Conservation (phyloP, 78 protist species). For the Dictyostelium firmibasis region DNA sequence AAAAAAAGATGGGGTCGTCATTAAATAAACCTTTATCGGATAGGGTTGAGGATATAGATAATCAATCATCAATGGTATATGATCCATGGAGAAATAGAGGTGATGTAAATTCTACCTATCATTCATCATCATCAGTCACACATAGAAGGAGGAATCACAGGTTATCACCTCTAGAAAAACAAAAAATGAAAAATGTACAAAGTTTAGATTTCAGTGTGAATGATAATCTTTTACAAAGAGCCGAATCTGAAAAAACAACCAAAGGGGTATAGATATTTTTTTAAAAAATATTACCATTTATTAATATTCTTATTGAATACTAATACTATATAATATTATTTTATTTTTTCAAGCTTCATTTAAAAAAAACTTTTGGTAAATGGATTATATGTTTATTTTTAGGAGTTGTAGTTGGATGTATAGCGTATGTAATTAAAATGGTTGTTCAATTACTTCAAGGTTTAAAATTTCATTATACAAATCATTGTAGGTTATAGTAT, state of each 20-base stretch:
- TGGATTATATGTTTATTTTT: conserved; percentile 61
- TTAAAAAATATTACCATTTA: not conserved
- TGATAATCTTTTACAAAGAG: conserved; percentile 50
- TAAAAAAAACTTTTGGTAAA: conserved; percentile 74
- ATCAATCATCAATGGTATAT: conserved; percentile 20
- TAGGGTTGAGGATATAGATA: not conserved
- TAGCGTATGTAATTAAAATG: conserved; percentile 65
- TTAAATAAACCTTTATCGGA: conserved; percentile 27
- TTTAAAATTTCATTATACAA: conserved; percentile 58
- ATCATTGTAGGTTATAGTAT: conserved; percentile 11
- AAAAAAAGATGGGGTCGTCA: conserved; percentile 16
- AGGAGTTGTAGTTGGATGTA: conserved; percentile 49
- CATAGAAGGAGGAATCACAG: conserved; percentile 59
- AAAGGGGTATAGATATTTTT: not conserved
- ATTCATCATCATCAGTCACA: conserved; percentile 45
- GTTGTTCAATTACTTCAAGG: conserved; percentile 48
- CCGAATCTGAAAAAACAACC: conserved; percentile 36
- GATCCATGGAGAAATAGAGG: conserved; percentile 14
- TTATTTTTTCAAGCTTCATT: conserved; percentile 20
- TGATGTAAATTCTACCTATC: not conserved
- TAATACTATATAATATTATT: no score
- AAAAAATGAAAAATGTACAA: conserved; percentile 69
- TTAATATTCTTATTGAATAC: no score
- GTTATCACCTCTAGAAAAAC: conserved; percentile 44
- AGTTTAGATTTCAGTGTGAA: conserved; percentile 50